Conservation (phyloP, 2,329 filamentous ascomycete genomes). For the Samsoniella hepiali region DNA sequence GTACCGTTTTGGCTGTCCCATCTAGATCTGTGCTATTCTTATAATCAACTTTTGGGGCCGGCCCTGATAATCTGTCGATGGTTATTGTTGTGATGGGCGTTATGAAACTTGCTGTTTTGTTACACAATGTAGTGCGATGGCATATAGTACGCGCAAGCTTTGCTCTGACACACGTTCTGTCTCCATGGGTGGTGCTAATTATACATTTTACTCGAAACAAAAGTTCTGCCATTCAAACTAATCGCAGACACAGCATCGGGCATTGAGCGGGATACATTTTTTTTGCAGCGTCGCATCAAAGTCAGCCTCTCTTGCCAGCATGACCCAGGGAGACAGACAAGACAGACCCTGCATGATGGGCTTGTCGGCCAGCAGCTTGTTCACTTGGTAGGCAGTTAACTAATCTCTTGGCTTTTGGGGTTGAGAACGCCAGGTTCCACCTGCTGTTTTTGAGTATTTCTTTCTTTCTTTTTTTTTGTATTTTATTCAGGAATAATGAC, state of each 20-base stretch:
- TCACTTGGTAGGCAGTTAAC: too few relatives aligned
- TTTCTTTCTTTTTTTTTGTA: not conserved
- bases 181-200: not conserved
- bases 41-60: too few relatives aligned
- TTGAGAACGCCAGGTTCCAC: conserved; percentile 4
- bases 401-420: conserved; percentile 14
- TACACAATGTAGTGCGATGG: too few relatives aligned
- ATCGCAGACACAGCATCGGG: conserved; percentile 7
- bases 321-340: not conserved
- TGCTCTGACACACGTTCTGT: too few relatives aligned
- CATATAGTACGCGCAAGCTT: not conserved
- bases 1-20: not conserved
- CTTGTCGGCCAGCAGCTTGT: not conserved
- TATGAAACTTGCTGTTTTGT: too few relatives aligned
- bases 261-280: conserved; percentile 3
- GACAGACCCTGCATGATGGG: conserved; percentile 7
- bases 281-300: conserved; percentile 1
- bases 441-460: not conserved
- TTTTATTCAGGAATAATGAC: not conserved
- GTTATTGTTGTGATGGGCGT: too few relatives aligned
- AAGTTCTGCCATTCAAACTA: not conserved
- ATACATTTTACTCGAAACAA: conserved; percentile 14
- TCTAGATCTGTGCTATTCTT: not conserved
- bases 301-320: conserved; percentile 1
- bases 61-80: too few relatives aligned